Evolutionary conservation across 208 protist genomes (phyloP), one percentile per base, ranked within the genome.

Genomic region (Trypanosoma rangeli): DNA sequence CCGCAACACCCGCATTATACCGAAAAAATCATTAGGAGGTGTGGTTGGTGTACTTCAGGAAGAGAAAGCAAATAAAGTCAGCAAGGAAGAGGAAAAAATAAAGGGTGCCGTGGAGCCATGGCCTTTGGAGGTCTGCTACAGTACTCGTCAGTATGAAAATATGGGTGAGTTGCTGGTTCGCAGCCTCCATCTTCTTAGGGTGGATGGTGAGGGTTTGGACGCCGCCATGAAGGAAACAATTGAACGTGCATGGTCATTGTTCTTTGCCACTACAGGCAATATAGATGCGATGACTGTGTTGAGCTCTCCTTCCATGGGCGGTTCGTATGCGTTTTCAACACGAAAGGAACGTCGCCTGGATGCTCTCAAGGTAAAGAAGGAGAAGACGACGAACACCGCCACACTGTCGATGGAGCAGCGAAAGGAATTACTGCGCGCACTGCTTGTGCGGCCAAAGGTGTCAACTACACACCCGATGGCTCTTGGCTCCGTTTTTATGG

Each of bases 311-410:
- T 22, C 62, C 26, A 73, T 80, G 18, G 87, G 80, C 1, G 87
- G 87, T 26, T 79, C 82, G 54, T 93, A 90, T 60, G 87, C 78
- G 4, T 66, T 84, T 29, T 82, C 87, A 18, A 90, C 82, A 0
- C 79, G 87, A 3, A 39, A 59, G 0, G 82, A 84, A n/a, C 79
- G 87, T 8, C 84, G 87, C 15, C 46, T 64, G 20, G 63, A 73
- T 10, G 62, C 7, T 13, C 56, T 26, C 29, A 70, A 42, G n/a
- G 28, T 26, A 15, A 64, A 46, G 46, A 64, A 64, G 8, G 62
- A 75, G n/a, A 69, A 69, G 39, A 9, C 46, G n/a, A 35, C 13
- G 28, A 22, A 15, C 33, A 22, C 46, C 13, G 33, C 46, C 31
- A 20, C 58, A 58, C 58, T 58, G 15, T 60, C 59, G 16, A 16